Base-by-base conservation (phyloP, 2,329 filamentous ascomycete species). In the Cercospora zeae-maydis region DNA sequence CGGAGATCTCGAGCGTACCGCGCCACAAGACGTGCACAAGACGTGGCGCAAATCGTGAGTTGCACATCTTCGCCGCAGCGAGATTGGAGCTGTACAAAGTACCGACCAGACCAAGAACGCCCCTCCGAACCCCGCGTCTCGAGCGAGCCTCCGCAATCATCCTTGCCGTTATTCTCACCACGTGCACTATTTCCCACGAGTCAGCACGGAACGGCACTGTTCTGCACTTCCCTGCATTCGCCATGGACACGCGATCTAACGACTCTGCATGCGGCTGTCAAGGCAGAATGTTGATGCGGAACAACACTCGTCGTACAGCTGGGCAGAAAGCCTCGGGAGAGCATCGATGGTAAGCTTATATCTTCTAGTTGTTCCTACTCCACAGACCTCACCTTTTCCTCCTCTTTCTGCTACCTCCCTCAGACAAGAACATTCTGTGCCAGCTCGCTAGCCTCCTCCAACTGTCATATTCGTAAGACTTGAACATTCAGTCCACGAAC, bases 191-290 rank as follows among this genome's bases (percentile, higher is more conserved):
- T 27, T 6, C 24, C 24, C 24, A 27, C 24, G 24, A 3, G 47
- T 24, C 24, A 30, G 24, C 13, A 7, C 21, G 8, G 47, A 52
- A 33, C 24, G 9, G 16, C 21, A 24, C 24, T 21, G 11, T 33
- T 14, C 27, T 52, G 47, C 47, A 19, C 31, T 36, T 16, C 27
- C n/a, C 27, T 52, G 47, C 47, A 19, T 19, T 36, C 19, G 42
- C n/a, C 10, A 59, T 42, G 13, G 13, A 6, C 33, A 2, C 11
- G 39, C 6, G 30, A 34, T 31, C 19, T 42, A 34, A 39, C 19
- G 56, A 59, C 42, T 59, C 56, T 59, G 11, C 30, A n/a, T 34
- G 13, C 39, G 7, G 19, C 37, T 59, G 56, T 59, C 56, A 59
- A 33, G 24, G 5, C 27, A 14, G 14, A 16, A 10, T 30, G 24